Evolutionary conservation across 495 filamentous ascomycete species (phyloP).

Genomic region (Mytilinidion resinicola): DNA sequence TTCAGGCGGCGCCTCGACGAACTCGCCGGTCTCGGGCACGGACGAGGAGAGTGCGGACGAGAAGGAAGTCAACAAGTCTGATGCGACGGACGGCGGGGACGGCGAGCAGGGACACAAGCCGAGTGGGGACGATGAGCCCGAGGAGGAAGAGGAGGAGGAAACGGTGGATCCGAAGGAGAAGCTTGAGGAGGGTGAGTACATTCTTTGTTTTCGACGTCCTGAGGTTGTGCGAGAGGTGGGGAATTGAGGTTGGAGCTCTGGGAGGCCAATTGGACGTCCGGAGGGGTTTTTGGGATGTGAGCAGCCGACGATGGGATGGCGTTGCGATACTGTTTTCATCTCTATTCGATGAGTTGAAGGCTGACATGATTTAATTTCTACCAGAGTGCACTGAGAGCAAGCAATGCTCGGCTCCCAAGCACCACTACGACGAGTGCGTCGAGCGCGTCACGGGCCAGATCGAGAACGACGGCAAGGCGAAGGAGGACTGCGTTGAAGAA

Average conservation of each 20-base stretch:
- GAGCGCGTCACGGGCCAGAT: slow-evolving; percentile 78
- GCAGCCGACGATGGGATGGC: too few species aligned
- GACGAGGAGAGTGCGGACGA: slow-evolving; percentile 32
- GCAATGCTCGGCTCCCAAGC: slow-evolving; percentile 79
- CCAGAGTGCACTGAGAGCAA: slow-evolving; percentile 82
- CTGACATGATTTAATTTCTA: slow-evolving; percentile 5
- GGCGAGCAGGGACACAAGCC: slow-evolving; percentile 26
- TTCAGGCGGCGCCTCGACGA: slow-evolving; percentile 30
- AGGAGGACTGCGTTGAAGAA: slow-evolving; percentile 98
- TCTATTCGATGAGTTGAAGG: neutral
- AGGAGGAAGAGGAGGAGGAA: slow-evolving; percentile 90
- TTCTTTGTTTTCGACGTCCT: slow-evolving; percentile 8
- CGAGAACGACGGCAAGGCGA: slow-evolving; percentile 57
- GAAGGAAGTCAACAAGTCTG: slow-evolving; percentile 32
- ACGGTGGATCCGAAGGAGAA: slow-evolving; percentile 78
- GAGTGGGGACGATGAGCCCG: slow-evolving; percentile 48
- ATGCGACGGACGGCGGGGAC: slow-evolving; percentile 22
- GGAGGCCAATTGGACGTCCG: neutral
- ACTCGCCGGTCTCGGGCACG: slow-evolving; percentile 28
- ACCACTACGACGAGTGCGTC: slow-evolving; percentile 96
- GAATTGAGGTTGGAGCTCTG: neutral
- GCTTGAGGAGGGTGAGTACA: slow-evolving; percentile 78
- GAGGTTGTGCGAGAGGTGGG: neutral
- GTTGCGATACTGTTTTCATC: neutral
- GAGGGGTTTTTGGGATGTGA: neutral